These are phyloP conservation scores for Aspergillus ochraceoroseus DNA, from an alignment of 2,329 filamentous ascomycete species.

Conservation along the genomic window DNA sequence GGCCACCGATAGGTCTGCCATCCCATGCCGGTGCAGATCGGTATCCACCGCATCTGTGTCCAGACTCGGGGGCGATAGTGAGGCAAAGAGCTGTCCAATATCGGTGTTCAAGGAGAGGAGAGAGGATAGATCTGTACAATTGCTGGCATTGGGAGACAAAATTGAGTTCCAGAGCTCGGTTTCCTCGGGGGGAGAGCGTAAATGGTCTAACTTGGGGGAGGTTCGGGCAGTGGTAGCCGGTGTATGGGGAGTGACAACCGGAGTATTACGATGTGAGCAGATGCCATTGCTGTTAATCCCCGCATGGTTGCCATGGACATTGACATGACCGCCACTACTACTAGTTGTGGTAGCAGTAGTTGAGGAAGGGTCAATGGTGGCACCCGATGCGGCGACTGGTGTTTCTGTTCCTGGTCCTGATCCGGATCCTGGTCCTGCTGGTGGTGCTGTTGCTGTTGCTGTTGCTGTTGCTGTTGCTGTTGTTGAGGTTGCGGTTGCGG, in stretches of 20 bases:
- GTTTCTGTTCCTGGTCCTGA: too few relatives aligned
- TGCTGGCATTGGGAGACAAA: not conserved
- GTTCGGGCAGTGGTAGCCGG: not conserved
- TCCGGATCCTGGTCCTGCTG: too few relatives aligned
- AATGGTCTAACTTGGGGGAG: not conserved
- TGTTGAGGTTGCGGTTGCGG: not conserved
- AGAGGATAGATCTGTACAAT: slow-evolving; percentile 1
- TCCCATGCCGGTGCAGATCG: not conserved
- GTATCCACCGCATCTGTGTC: not conserved
- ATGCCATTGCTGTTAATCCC: too few relatives aligned
- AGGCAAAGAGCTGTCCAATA: not conserved
- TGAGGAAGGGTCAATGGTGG: too few relatives aligned
- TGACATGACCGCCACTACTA: too few relatives aligned
- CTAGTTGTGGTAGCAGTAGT: too few relatives aligned
- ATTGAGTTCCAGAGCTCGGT: slow-evolving; percentile 2
- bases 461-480: too few relatives aligned
- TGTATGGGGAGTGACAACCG: not conserved
- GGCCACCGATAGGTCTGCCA: not conserved
- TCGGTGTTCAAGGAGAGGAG: not conserved
- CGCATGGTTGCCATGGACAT: too few relatives aligned
- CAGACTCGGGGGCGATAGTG: not conserved
- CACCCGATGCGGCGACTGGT: too few relatives aligned
- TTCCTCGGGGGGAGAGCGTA: not conserved
- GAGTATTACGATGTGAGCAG: not conserved
- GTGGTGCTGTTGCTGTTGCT: not conserved